These are phyloP conservation scores for Paulinella micropora DNA, from an alignment of 78 protist species.

Conservation along the genomic window DNA sequence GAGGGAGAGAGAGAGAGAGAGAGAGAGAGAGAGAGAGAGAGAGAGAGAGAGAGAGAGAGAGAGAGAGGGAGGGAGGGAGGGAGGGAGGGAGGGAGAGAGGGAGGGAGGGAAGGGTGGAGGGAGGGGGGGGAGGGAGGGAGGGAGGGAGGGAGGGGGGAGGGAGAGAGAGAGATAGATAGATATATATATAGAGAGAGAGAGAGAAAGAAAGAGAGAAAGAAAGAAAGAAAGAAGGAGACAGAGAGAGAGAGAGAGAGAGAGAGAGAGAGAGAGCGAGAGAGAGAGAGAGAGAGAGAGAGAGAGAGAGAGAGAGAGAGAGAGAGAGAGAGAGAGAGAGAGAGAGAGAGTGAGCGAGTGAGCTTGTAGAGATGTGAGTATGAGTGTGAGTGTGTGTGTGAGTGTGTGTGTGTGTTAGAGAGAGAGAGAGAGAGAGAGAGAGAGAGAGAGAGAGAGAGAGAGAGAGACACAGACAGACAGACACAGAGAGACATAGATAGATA, in stretches of 20 bases:
- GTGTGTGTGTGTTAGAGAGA: neutral
- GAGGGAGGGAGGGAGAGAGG: neutral
- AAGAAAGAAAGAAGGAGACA: neutral
- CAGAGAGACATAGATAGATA: neutral
- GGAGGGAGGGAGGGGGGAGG: neutral
- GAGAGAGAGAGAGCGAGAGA: neutral
- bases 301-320: neutral
- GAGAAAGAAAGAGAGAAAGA: neutral
- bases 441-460: neutral
- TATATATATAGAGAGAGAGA: neutral
- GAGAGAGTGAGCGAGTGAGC: neutral
- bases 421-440: neutral
- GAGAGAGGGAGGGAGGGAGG: neutral
- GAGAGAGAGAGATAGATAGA: neutral
- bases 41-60: neutral
- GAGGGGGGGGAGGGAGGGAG: neutral
- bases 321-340: neutral
- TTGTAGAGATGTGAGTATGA: neutral
- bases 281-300: neutral
- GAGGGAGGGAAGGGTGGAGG: neutral
- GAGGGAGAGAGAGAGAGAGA: neutral
- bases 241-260: neutral
- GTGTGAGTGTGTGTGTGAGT: neutral
- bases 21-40: neutral
- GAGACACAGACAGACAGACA: neutral